Base-by-base conservation (phyloP, 805 yeast species). In the Kodamaea nitidulidarum region DNA sequence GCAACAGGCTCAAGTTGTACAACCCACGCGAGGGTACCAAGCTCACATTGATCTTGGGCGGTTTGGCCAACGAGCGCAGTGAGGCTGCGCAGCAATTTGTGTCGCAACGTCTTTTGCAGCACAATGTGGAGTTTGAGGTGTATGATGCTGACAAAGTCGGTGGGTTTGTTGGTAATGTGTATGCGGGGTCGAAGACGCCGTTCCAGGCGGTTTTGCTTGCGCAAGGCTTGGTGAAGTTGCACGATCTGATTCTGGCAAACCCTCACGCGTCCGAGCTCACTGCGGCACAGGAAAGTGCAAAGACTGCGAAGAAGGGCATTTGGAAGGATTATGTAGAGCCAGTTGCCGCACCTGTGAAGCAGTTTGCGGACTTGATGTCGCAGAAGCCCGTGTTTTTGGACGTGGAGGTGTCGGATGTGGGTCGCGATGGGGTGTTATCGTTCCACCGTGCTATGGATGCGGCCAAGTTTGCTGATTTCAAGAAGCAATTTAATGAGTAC, bases 61-160 rank as follows among this genome's bases (percentile, higher is more conserved):
- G 95, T 3, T 70, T 87, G 48, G 56, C 76, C 18, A 64, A 63
- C 61, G 67, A 52, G 35, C 58, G 59, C 40, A 37, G 51, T 15
- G 65, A 74, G 15, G 72, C 67, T 28, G 86, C 86, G 2, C 52
- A 77, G 20, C 74, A 67, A 27, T 79, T 65, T 52, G 71, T 80
- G 43, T 69, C 67, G 50, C 72, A 70, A 44, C 73, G 74, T 44
- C 70, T 75, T 37, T 67, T 78, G 56, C 96, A 87, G 63, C 75
- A 88, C 54, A 86, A 80, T 45, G 85, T 87, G 31, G 79, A 75
- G 46, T 65, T 87, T 46, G 82, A 81, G 39, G 73, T 87, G 15
- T 76, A 76, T 47, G 81, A 76, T 41, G 75, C 76, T 38, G 96
- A 88, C 56, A 84, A 80, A 54, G 69, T 81, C 40, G 95, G 95